Base-by-base conservation (phyloP, 345 rosid species). In the Clarkia xantiana region DNA sequence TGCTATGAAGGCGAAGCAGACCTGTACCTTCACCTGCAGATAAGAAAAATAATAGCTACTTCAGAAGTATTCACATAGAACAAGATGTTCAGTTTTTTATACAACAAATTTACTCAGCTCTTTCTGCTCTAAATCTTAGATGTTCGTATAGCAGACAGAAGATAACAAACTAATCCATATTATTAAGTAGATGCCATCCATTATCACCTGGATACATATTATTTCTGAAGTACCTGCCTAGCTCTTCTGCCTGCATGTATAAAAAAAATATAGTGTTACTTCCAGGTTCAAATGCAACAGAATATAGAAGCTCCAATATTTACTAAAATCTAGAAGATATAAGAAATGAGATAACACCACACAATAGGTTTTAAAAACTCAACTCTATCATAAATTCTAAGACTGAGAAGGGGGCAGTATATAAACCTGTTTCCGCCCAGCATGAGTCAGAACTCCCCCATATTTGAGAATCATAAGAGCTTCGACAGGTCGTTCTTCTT, bases 401-500 rank as follows among this genome's bases (percentile, higher is more conserved):
- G 51, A 57, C n/a, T 29, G 12, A 18, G 20, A 52, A 43, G 45
- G 11, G 3, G 20, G 9, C 14, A 42, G 54, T 45, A 43, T 11
- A 42, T 49, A 55, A 43, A 86, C 98, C 96, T 93, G 99, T 74
- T 86, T 84, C 69, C 99, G 78, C 59, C 99, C 99, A 58, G 99
- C 99, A 84, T 93, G 99, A 15, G 99, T 93, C 57, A 93, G 80
- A 68, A 93, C 96, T 45, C 99, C 99, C 54, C 99, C 99, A 68
- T 93, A 93, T 60, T 93, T 93, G 60, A 93, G 82, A 75, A 93
- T 75, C 99, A 93, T 93, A 52, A 93, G 75, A 61, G 99, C 99
- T 68, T 93, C 99, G 52, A 77, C 81, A 39, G 96, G 99, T 15
- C 87, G 73, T 64, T 93, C 99, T 74, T 87, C 95, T 71, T 84